Base-by-base conservation (phyloP, 2,329 filamentous ascomycete species). In the Aspergillus sp. region DNA sequence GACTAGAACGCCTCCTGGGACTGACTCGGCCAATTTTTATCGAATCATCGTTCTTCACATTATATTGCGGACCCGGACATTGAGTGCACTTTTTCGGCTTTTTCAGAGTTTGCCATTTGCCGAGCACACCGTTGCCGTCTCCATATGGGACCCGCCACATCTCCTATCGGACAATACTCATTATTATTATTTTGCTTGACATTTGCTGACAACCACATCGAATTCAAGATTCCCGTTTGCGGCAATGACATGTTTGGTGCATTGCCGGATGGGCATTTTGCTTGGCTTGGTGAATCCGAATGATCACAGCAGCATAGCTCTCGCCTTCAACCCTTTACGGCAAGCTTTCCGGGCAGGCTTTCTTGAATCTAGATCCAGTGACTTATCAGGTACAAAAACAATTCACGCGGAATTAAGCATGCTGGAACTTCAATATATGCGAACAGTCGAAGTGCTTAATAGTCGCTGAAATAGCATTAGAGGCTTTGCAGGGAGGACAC, bases 1-100 rank as follows among this genome's bases (percentile, higher is more conserved):
- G 47, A 34, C 47, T 15, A 57, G 22, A 51, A 50, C 34, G 54
- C 54, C 47, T 56, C 45, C 31, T 46, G 23, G 23, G 34, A 51
- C 31, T 23, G 46, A 57, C 9, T 57, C 46, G 45, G 31, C 19
- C 22, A 30, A 3, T 25, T 49, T 7, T 28, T 30, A 19, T 48
- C 30, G 46, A 57, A 43, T 50, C 31, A 51, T 22, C n/a, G 25
- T 34, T 41, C 31, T 15, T 46, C 47, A 25, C 41, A 47, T 41
- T 41, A 41, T 41, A 46, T 28, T n/a, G 22, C 38, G 47, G 23
- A 45, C 23, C 55, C 53, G 43, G 25, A 30, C 5, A 34, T 51
- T 51, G 17, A 11, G 22, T 19, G 23, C 15, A 49, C 43, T 17
- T 17, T 38, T 49, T 57, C 55, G 55, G 55, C 55, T 57, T 43